Conservation (phyloP, 1,139 yeast genomes). For the Kurtzmaniella quercitrusa region DNA sequence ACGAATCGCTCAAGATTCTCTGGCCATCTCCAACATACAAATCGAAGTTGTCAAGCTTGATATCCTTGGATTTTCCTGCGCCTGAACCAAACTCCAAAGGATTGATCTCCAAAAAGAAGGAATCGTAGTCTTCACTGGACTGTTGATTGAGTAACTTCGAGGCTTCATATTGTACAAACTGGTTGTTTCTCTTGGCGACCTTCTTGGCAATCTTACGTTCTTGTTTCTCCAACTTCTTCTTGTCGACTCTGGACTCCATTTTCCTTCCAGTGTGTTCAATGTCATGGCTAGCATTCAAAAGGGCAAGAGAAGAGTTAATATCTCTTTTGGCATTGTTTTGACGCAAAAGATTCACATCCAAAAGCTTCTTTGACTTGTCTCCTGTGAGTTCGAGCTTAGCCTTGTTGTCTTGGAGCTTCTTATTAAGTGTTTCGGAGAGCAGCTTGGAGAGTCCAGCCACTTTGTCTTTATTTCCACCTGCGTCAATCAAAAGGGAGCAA, state of each 20-base stretch:
- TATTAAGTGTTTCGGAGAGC: conserved; percentile 45
- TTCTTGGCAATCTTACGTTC: conserved; percentile 96
- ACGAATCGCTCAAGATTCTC: conserved; percentile 85
- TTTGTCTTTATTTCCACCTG: conserved; percentile 69
- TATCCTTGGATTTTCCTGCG: conserved; percentile 93
- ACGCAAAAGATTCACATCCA: conserved; percentile 61
- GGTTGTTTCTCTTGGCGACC: conserved; percentile 88
- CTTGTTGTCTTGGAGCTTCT: conserved; percentile 63
- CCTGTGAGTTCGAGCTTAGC: conserved; percentile 67
- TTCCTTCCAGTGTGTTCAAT: conserved; percentile 89
- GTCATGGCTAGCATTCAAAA: conserved; percentile 73
- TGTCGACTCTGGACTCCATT: conserved; percentile 91
- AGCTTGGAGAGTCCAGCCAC: conserved; percentile 45
- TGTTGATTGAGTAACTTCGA: conserved; percentile 73
- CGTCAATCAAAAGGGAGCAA: conserved; percentile 59
- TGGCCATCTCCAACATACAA: conserved; percentile 93
- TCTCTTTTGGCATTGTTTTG: conserved; percentile 65
- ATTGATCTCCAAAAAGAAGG: conserved; percentile 89
- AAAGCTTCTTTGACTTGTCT: conserved; percentile 75
- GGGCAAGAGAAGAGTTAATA: conserved; percentile 64
- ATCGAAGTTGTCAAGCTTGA: conserved; percentile 88
- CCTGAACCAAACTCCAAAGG: conserved; percentile 89
- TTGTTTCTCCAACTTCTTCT: conserved; percentile 94
- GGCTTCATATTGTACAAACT: conserved; percentile 88
- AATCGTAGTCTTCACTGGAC: conserved; percentile 75